Base-by-base conservation (phyloP, 2,329 filamentous ascomycete genomes). In the Alternaria rosae region DNA sequence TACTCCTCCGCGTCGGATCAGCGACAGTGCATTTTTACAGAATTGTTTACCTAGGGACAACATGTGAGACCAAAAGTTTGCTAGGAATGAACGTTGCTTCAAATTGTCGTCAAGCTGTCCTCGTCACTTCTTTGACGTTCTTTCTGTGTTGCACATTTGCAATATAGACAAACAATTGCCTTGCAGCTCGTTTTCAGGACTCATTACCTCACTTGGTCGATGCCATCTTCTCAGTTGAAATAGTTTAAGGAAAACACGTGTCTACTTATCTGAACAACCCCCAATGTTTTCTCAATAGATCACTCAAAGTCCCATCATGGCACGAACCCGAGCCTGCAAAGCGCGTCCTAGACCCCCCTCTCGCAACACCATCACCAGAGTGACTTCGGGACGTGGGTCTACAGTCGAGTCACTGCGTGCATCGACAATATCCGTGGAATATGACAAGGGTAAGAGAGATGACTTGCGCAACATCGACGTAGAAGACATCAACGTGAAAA, bases 361-460 rank as follows among this genome's bases (percentile, higher is more conserved):
- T 9, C 23, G 30, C 51, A 42, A 11, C 32, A 10, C 5, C 11
- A 51, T 51, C 32, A 17, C 28, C 28, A 35, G 9, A 21, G 30
- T 51, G 4, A 13, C 11, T 3, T 4, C 47, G 20, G 32, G 21
- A 35, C 47, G 13, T 3, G 47, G 20, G 11, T 51, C 30, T 17
- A 51, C 51, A 26, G 51, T 53, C 0, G 51, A 20, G 25, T 41
- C 32, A 53, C 32, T 53, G 21, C 51, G 51, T 51, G 20, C 15
- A 42, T 53, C 23, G 8, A 42, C n/a, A 42, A 8, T 6, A 26
- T 53, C 35, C 23, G 38, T 53, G 7, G 21, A 53, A 15, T 4
- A 21, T n/a, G 4, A 35, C 11, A n/a, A 38, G 11, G 25, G 20
- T 12, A 12, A 42, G 15, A 23, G 4, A 38, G 5, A 17, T 5